These are phyloP conservation scores for Oryza glaberrima DNA, from an alignment of 176 grass and related monocot species.

Conservation along the genomic window DNA sequence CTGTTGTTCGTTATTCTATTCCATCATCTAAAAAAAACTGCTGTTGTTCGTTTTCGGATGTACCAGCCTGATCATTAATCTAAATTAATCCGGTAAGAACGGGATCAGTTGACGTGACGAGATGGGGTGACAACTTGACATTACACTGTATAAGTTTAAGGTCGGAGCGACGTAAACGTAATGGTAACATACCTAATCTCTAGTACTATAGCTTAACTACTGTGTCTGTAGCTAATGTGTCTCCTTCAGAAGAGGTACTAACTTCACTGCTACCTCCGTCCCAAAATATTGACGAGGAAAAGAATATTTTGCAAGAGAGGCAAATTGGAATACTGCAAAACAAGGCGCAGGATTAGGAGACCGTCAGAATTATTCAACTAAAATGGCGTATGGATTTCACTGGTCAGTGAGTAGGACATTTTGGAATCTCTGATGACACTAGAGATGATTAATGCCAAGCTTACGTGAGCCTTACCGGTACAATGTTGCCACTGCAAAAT, in stretches of 20 bases:
- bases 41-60: not conserved
- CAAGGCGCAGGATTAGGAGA: not conserved
- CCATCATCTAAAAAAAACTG: not conserved
- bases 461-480: not conserved
- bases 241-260: too few species aligned
- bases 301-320: not conserved
- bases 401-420: not conserved
- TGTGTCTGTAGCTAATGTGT: too few species aligned
- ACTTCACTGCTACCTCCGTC: too few species aligned
- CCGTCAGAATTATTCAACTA: not conserved
- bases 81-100: not conserved
- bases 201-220: too few species aligned
- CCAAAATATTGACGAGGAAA: not conserved
- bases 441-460: not conserved
- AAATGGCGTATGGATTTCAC: not conserved
- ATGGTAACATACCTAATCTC: too few species aligned
- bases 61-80: not conserved
- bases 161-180: too few species aligned
- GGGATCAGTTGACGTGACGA: not conserved
- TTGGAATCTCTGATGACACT: not conserved
- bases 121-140: not conserved
- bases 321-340: not conserved
- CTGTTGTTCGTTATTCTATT: not conserved
- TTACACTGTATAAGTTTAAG: too few species aligned
- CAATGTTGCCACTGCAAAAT: not conserved